phyloP scores from a whole-genome alignment of 2,329 filamentous ascomycete genomes.

The Sclerotinia spermophila region DNA sequence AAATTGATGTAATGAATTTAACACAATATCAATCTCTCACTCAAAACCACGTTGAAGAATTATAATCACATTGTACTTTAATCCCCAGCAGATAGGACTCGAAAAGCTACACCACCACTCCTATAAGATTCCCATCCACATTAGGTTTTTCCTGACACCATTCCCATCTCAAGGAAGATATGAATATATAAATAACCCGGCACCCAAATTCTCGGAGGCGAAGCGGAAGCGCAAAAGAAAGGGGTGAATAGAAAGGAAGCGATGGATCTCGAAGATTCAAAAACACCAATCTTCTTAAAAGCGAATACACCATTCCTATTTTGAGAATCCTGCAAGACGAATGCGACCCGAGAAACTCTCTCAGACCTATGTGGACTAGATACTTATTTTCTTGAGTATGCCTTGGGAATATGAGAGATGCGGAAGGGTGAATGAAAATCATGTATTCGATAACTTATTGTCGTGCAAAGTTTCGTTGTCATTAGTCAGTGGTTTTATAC shows the following conservation, averaged over 20 bases:
- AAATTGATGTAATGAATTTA: accelerated
- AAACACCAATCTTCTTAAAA: not conserved
- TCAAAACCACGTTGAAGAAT: not conserved
- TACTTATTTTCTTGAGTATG: too few species aligned
- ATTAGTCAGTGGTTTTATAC: not conserved
- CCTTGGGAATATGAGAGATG: too few species aligned
- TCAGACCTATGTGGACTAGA: not conserved
- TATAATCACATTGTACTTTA: not conserved
- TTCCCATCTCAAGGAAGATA: accelerated
- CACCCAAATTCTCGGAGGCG: accelerated
- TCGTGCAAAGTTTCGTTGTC: not conserved
- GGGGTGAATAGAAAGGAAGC: accelerated
- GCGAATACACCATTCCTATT: not conserved
- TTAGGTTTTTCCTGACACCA: accelerated
- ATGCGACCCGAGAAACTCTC: accelerated
- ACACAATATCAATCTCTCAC: accelerated
- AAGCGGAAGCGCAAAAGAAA: not conserved
- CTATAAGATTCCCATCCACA: not conserved
- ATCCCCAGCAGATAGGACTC: not conserved
- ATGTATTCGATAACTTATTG: too few species aligned
- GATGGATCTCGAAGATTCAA: not conserved
- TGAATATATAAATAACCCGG: not conserved
- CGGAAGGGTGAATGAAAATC: too few species aligned
- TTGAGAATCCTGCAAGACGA: not conserved
- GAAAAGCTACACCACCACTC: accelerated